Evolutionary conservation across 441 rosid genomes (phyloP), one percentile per base, ranked within the genome.

Genomic region (Pelargonium myrrhifolium): DNA sequence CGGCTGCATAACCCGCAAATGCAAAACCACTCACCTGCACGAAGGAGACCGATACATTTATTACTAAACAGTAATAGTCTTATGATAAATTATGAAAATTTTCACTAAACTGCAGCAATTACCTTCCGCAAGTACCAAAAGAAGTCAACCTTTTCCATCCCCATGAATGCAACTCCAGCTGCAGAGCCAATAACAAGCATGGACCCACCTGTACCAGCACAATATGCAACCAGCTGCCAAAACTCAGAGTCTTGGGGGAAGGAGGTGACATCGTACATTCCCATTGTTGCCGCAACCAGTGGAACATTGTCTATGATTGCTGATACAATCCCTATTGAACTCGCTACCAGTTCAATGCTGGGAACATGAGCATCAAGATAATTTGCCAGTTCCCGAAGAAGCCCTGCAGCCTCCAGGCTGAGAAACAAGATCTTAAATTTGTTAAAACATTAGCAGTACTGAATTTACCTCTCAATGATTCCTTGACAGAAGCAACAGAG

Each of bases 401-500:
- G 63, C 69, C 99, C 99, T n/a, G 99, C 96, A 24, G 96, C 88
- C 77, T 93, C 97, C 73, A 93, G 89, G 77, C 97, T 93, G 66
- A 24, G 66, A 28, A 66, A 68, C 42, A 63, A 31, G 37, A 63
- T 51, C 0, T 60, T 58, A 67, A 55, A 60, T 64, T 17, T 9
- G 64, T 70, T 63, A 59, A 2, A 59, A 21, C 5, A 1, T 2
- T 6, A 47, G 1, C 18, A 17, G 45, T 20, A 43, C 31, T 24
- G 43, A 4, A 5, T 53, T 6, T 56, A 51, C n/a, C 31, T 26
- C 66, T 37, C 40, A 4, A 7, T 49, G 62, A 20, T 63, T 28
- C 31, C 31, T 28, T 28, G n/a, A n/a, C n/a, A n/a, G n/a, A n/a
- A n/a, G n/a, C n/a, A n/a, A n/a, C n/a, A n/a, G n/a, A n/a, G n/a